Evolutionary conservation across 2,329 filamentous ascomycete genomes (phyloP).

Genomic region (Fonsecaea monophora): DNA sequence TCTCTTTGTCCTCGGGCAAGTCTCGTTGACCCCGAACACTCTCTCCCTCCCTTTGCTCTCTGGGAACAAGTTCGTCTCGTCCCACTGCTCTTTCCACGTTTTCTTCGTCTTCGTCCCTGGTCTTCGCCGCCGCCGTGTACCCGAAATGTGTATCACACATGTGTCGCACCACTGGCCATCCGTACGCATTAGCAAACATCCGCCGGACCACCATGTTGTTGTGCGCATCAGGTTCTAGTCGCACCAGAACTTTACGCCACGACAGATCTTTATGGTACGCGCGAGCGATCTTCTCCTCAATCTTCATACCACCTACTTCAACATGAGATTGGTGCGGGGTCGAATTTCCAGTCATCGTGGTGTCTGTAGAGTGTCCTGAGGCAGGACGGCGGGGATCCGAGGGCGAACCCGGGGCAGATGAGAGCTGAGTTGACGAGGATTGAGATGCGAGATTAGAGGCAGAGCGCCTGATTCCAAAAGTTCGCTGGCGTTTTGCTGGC

Average conservation of each 20-base stretch:
- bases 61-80: slow-evolving; percentile 60
- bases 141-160: slow-evolving; percentile 93
- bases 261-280: slow-evolving; percentile 90
- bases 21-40: slow-evolving; percentile 61
- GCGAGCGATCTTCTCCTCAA: slow-evolving; percentile 96
- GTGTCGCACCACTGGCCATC: slow-evolving; percentile 96
- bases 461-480: slow-evolving; percentile 44
- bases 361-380: slow-evolving; percentile 4
- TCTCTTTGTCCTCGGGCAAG: slow-evolving; percentile 37
- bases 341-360: neutral
- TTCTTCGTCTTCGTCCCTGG: slow-evolving; percentile 70
- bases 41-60: slow-evolving; percentile 61
- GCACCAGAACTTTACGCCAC: slow-evolving; percentile 96
- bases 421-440: slow-evolving; percentile 8
- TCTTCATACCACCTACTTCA: slow-evolving; percentile 69
- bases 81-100: slow-evolving; percentile 73
- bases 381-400: slow-evolving; percentile 18
- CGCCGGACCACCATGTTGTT: slow-evolving; percentile 97
- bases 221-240: slow-evolving; percentile 94
- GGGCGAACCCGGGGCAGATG: slow-evolving; percentile 7
- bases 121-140: slow-evolving; percentile 70
- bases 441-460: slow-evolving; percentile 21
- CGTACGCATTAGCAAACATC: slow-evolving; percentile 96
- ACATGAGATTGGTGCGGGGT: slow-evolving; percentile 35
- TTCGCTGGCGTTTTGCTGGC: slow-evolving; percentile 56